These are phyloP conservation scores for Maudiozyma serrabonitensis DNA, from an alignment of 805 yeast species.

Conservation along the genomic window DNA sequence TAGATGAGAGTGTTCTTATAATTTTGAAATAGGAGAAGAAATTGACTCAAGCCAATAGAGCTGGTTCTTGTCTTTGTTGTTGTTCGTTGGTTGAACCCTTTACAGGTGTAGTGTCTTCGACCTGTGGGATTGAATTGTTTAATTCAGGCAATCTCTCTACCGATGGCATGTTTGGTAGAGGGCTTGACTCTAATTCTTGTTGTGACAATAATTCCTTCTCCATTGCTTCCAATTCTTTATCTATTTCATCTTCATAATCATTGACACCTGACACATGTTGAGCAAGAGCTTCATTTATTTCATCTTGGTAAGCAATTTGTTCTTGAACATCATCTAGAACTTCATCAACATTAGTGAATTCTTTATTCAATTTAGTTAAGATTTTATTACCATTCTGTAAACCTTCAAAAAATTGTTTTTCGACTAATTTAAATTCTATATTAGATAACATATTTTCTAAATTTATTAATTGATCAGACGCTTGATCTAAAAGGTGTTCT, in stretches of 20 bases:
- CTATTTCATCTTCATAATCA: constrained; percentile 48
- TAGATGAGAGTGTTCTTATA: too few relatives aligned
- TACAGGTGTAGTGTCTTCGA: not conserved
- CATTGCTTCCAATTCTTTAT: constrained; percentile 46
- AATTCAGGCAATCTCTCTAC: constrained; percentile 23
- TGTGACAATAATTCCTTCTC: constrained; percentile 32
- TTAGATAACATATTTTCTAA: constrained; percentile 69
- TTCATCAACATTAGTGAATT: constrained; percentile 71
- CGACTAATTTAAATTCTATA: constrained; percentile 84
- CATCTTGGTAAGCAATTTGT: constrained; percentile 70
- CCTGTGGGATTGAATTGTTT: not conserved
- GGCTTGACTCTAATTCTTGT: constrained; percentile 18
- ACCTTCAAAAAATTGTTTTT: constrained; percentile 74
- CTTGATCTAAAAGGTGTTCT: constrained; percentile 54
- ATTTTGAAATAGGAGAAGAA: too few relatives aligned
- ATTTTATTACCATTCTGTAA: constrained; percentile 72
- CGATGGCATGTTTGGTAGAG: constrained; percentile 19
- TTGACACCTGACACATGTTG: constrained; percentile 27
- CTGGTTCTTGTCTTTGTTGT: not conserved
- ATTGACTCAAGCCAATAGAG: not conserved
- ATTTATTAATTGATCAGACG: constrained; percentile 69
- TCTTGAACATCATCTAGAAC: constrained; percentile 79
- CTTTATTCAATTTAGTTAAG: constrained; percentile 64
- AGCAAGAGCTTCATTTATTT: constrained; percentile 46
- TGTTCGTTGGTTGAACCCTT: not conserved